A percentile compares a stretch with the other conserved stretches of the same genome.
Evolutionary conservation across 139 green algal species (phyloP).

Genomic region (Chlamydomonas schloesseri): DNA sequence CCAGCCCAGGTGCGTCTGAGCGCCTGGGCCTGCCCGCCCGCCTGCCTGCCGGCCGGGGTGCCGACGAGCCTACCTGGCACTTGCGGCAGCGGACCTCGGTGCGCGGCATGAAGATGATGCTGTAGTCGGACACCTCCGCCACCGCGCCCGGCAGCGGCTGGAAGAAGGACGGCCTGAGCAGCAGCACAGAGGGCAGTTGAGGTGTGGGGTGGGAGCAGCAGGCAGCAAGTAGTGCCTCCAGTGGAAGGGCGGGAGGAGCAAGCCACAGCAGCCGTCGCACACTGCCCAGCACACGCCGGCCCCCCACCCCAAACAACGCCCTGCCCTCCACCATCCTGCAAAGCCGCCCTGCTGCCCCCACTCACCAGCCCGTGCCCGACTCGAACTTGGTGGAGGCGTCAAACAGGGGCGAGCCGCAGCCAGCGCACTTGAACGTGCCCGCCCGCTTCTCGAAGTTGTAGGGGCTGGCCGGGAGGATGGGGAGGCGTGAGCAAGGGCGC

Average conservation of each 20-base stretch:
- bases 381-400: conserved; percentile 82
- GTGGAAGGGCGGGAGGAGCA: no score
- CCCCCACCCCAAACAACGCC: no score
- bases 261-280: no score
- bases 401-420: conserved; percentile 81
- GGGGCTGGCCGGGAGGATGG: conserved; percentile 3
- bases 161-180: conserved; percentile 78
- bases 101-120: conserved; percentile 70
- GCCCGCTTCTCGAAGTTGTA: conserved; percentile 82
- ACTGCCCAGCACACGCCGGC: no score
- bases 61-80: neutral
- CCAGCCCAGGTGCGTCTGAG: no score
- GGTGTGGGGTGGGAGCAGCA: no score
- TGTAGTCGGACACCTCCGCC: conserved; percentile 62
- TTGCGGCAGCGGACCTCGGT: neutral
- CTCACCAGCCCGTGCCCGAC: conserved; percentile 65
- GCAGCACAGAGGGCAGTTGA: no score
- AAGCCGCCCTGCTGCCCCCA: no score
- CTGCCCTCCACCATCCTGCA: no score
- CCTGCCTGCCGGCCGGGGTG: no score
- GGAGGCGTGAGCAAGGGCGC: neutral
- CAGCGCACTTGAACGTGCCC: conserved; percentile 72
- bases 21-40: no score
- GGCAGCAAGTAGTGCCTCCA: no score
- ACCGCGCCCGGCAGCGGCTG: conserved; percentile 72